Evolutionary conservation across 1,139 yeast genomes (phyloP).

Genomic region (Ogataea hybrid): DNA sequence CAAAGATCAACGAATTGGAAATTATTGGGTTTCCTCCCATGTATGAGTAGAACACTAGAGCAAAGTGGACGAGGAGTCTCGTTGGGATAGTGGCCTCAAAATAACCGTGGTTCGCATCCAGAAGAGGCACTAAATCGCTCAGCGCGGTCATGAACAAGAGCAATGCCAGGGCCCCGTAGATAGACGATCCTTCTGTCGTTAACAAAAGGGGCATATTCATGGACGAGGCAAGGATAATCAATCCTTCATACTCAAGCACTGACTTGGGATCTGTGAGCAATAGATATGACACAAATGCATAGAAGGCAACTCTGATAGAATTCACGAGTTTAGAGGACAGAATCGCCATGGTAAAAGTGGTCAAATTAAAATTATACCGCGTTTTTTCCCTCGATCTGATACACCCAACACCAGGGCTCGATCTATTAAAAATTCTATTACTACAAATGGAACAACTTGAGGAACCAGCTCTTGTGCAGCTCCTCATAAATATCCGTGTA

Average conservation of each 20-base stretch:
- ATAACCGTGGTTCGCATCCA: constrained; percentile 53
- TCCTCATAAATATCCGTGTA: constrained; percentile 24
- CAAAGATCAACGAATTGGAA: constrained; percentile 61
- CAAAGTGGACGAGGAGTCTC: constrained; percentile 58
- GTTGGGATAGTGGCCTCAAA: constrained; percentile 70
- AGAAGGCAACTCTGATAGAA: constrained; percentile 47
- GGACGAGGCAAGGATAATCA: constrained; percentile 52
- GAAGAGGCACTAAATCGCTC: constrained; percentile 55
- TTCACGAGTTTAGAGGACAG: constrained; percentile 51
- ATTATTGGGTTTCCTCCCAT: constrained; percentile 41
- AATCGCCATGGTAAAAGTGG: constrained; percentile 45
- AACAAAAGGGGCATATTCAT: constrained; percentile 50
- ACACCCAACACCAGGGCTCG: constrained; percentile 5
- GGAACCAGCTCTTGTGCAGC: constrained; percentile 26
- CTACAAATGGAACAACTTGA: constrained; percentile 15
- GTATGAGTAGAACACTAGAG: constrained; percentile 45
- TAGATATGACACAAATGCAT: constrained; percentile 43
- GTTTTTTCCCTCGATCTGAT: constrained; percentile 1
- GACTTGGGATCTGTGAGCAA: constrained; percentile 42
- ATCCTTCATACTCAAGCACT: constrained; percentile 47
- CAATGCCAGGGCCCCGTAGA: constrained; percentile 50
- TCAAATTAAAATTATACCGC: constrained; percentile 4
- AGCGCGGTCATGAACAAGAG: constrained; percentile 44
- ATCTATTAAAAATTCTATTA: neutral
- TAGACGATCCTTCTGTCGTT: constrained; percentile 45